Evolutionary conservation across 345 rosid species (phyloP).

Genomic region (Toxicodendron radicans): DNA sequence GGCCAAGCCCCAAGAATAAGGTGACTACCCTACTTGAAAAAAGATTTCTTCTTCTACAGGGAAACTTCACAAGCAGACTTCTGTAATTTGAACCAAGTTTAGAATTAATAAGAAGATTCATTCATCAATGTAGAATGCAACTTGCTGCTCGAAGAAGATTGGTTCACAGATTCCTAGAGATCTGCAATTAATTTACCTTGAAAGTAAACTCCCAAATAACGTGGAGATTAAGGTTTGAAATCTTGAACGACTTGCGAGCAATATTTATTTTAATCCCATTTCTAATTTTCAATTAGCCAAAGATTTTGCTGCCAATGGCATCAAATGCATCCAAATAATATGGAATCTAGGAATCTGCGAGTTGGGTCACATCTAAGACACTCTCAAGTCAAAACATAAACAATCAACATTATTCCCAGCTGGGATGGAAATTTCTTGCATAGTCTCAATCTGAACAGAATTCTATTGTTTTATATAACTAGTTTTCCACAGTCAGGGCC

Average conservation of each 20-base stretch:
- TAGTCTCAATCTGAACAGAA: background rate
- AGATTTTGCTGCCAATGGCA: background rate
- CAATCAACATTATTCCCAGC: background rate
- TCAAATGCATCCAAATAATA: background rate
- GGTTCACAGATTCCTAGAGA: background rate
- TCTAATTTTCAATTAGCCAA: no score
- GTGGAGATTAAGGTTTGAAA: no score
- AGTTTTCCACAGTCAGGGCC: background rate
- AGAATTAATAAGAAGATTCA: no score
- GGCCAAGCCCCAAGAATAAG: background rate
- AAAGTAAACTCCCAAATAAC: background rate
- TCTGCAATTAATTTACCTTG: background rate
- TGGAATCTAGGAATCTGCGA: background rate
- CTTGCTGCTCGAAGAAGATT: background rate
- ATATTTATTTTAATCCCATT: no score
- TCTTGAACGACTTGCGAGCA: no score
- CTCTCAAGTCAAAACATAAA: background rate
- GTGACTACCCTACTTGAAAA: background rate
- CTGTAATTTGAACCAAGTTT: no score
- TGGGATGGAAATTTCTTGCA: background rate
- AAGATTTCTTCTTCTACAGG: background rate
- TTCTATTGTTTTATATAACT: background rate
- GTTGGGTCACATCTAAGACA: background rate
- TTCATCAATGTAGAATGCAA: no score
- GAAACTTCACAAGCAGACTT: background rate